Base-by-base conservation (phyloP, 2,329 filamentous ascomycete species). In the Aspergillus felis region DNA sequence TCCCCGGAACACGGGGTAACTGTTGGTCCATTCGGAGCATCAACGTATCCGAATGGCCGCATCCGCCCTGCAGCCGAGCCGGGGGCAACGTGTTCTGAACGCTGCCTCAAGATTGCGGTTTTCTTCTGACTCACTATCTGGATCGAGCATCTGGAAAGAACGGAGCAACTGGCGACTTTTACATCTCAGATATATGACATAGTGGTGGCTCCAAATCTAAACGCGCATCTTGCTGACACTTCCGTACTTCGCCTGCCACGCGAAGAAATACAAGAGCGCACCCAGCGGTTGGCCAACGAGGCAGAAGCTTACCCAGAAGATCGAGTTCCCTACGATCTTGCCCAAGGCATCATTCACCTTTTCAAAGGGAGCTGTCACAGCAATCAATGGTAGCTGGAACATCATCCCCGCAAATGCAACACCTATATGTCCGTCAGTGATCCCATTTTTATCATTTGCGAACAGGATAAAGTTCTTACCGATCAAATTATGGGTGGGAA, bases 171-270 rank as follows among this genome's bases (percentile, higher is more conserved):
- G 14, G 12, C 12, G 10, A 47, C 2, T 14, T 47, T 47, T 47
- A 47, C n/a, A 27, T 47, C 22, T 14, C 14, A 47, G 22, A 47
- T 27, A 47, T 47, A 47, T 24, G 6, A 17, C 12, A 20, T 24
- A 24, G 44, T 7, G 12, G 12, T 24, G 24, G 8, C 20, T 24
- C 22, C 5, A 38, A n/a, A 38, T 47, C 44, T 47, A 47, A 47
- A 47, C 44, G 22, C 58, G 29, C 61, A 68, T 65, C 50, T 69
- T 71, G 62, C 79, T 90, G 24, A 92, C 88, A 67, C 88, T 92
- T 12, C 94, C 94, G 71, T 96, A 97, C 78, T 97, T 97, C 55
- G 91, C 91, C 77, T 97, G 93, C 93, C 94, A 99, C 1, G 92
- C 92, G 72, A 97, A 97, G 74, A 97, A 99, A 74, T 99, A 99